Conservation (phyloP, 2,329 filamentous ascomycete species). For the Mariannaea sp. region DNA sequence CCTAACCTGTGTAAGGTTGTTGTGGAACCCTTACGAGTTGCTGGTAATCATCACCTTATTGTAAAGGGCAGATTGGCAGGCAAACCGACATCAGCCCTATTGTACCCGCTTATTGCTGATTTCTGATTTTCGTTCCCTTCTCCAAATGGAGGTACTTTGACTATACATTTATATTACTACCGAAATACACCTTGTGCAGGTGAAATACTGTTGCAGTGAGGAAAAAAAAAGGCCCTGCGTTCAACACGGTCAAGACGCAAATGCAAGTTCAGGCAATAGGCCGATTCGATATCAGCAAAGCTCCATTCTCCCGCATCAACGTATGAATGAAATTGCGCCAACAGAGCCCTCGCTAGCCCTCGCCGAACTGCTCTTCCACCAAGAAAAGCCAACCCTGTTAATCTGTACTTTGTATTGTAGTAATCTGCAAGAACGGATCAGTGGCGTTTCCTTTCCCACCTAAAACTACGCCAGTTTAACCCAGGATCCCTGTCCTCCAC, state of each 20-base stretch:
- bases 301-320: too few species aligned
- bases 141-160: too few species aligned
- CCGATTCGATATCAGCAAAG: too few species aligned
- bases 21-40: too few species aligned
- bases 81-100: conserved; percentile 6
- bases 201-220: neutral
- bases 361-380: conserved; percentile 15
- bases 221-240: neutral
- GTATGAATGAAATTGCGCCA: too few species aligned
- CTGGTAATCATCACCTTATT: conserved; percentile 11
- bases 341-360: conserved; percentile 14
- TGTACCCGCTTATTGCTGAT: neutral
- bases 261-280: neutral
- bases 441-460: conserved; percentile 1
- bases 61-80: neutral
- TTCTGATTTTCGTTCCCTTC: too few species aligned
- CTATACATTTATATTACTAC: too few species aligned
- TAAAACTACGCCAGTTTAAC: conserved; percentile 16
- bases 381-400: neutral
- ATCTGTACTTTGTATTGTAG: too few species aligned
- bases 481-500: neutral
- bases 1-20: too few species aligned
- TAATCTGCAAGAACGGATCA: too few species aligned
- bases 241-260: conserved; percentile 5
- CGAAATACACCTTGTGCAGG: too few species aligned